phyloP scores from a whole-genome alignment of 805 yeast genomes.

The Nakazawaea sp. region DNA sequence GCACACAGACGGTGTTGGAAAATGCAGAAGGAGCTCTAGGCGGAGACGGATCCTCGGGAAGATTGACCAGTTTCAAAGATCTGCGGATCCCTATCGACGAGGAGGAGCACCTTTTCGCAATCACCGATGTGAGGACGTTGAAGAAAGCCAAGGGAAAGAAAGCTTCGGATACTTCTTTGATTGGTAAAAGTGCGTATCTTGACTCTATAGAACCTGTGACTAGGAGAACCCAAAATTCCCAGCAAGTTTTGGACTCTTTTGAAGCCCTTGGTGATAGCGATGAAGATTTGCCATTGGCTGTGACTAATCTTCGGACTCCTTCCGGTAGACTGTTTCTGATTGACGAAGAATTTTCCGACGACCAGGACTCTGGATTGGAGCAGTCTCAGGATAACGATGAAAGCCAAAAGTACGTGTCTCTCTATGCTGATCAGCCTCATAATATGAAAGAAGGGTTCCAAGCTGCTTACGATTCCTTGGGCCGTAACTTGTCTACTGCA shows the following conservation, averaged over 20 bases:
- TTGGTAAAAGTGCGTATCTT: neutral
- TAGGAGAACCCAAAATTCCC: slow-evolving; percentile 1
- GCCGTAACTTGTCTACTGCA: slow-evolving; percentile 60
- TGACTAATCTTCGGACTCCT: no score
- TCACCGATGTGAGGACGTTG: slow-evolving; percentile 9
- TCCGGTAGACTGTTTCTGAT: no score
- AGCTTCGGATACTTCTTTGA: neutral
- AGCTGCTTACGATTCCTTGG: slow-evolving; percentile 69
- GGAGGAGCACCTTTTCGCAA: slow-evolving; percentile 10
- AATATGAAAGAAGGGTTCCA: slow-evolving; percentile 64
- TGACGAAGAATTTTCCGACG: no score
- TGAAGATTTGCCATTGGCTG: neutral
- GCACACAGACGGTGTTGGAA: slow-evolving; percentile 78
- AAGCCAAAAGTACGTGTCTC: slow-evolving; percentile 45
- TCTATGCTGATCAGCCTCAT: slow-evolving; percentile 81
- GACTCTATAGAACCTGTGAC: neutral
- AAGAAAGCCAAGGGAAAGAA: neutral
- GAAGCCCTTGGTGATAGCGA: slow-evolving; percentile 23
- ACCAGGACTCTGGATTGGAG: no score
- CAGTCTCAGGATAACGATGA: slow-evolving; percentile 21
- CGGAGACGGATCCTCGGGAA: slow-evolving; percentile 57
- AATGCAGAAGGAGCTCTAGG: slow-evolving; percentile 74
- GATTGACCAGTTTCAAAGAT: slow-evolving; percentile 20
- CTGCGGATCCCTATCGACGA: slow-evolving; percentile 4
- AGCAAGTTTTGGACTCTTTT: slow-evolving; percentile 14